Evolutionary conservation across 2,329 filamentous ascomycete species (phyloP), one percentile per base, ranked within the genome.

Genomic region (Aspergillus nomiae): DNA sequence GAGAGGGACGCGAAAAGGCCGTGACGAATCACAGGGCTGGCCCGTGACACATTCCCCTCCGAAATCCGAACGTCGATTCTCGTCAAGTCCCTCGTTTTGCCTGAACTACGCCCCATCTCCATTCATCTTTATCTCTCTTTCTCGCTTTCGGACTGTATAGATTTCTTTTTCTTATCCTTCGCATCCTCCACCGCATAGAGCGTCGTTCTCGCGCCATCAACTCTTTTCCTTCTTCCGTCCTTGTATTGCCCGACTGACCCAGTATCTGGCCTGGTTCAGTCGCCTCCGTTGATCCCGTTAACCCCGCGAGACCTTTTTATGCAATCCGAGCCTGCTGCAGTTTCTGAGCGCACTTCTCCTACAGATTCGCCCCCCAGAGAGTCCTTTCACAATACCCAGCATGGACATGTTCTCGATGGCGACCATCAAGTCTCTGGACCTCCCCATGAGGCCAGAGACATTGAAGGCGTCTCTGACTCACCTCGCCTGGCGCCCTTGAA

Each of bases 311-410:
- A 74, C 64, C 77, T 76, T 89, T 89, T 84, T 89, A 89, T 89
- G 87, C 87, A 87, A 84, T 77, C 87, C 83, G 86, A 84, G 85
- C 78, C 81, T 71, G 72, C 80, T 73, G 77, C 82, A 80, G 78
- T 78, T 76, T 79, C 76, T 74, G 80, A 81, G 78, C 79, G 80
- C 77, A 77, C 76, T 70, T 73, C 74, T 64, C 72, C 75, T 69
- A 67, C 76, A 72, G 73, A 80, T 70, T 72, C 74, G 72, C 70
- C 75, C 70, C 71, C 69, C 70, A 68, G 77, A 72, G 70, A 73
- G 67, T 61, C 68, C 55, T 54, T 67, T 62, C 64, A 76, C 62
- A 65, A 78, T 73, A 81, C 78, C 83, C 85, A 89, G 80, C 82
- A 89, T 89, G 87, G 87, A 85, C 77, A 82, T 77, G 75, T 77